phyloP scores from a whole-genome alignment of 1,139 yeast species.

The Suhomyces maxii region DNA sequence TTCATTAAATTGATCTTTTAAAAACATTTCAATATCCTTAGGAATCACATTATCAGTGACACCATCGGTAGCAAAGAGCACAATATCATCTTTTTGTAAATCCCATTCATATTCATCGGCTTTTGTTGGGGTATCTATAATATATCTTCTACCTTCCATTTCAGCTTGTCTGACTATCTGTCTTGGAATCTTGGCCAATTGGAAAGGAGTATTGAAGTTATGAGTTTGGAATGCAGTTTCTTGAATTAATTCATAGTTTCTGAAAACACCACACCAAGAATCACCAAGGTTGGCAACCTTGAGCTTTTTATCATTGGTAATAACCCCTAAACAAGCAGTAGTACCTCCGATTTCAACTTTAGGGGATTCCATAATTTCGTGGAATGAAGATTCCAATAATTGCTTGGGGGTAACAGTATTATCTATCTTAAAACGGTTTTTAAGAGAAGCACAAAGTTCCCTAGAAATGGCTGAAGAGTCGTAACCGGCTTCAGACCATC shows the following conservation, averaged over 20 bases:
- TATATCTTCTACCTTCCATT: conserved; percentile 57
- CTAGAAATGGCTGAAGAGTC: conserved; percentile 83
- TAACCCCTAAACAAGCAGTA: conserved; percentile 84
- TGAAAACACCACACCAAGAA: conserved; percentile 88
- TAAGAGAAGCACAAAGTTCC: conserved; percentile 55
- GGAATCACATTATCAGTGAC: conserved; percentile 82
- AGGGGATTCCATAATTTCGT: conserved; percentile 50
- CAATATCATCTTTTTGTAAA: conserved; percentile 66
- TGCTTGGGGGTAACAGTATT: conserved; percentile 40
- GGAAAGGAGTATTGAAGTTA: conserved; percentile 89
- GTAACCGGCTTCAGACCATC: conserved; percentile 91
- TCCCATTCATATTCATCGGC: conserved; percentile 53
- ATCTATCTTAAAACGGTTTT: conserved; percentile 27
- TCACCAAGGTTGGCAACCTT: conserved; percentile 86
- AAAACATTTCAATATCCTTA: conserved; percentile 66
- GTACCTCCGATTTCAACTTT: conserved; percentile 91
- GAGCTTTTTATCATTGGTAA: conserved; percentile 47
- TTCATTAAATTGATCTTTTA: conserved; percentile 42
- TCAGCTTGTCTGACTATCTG: conserved; percentile 57
- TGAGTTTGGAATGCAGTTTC: conserved; percentile 82
- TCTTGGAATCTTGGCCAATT: conserved; percentile 80
- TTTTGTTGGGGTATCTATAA: conserved; percentile 55
- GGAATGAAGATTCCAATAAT: conserved; percentile 57
- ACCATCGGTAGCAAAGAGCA: conserved; percentile 91
- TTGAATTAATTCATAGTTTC: conserved; percentile 59